These are phyloP conservation scores for Keqinozyma sinolaborantium DNA, from an alignment of 1,139 yeast species.

Conservation along the genomic window DNA sequence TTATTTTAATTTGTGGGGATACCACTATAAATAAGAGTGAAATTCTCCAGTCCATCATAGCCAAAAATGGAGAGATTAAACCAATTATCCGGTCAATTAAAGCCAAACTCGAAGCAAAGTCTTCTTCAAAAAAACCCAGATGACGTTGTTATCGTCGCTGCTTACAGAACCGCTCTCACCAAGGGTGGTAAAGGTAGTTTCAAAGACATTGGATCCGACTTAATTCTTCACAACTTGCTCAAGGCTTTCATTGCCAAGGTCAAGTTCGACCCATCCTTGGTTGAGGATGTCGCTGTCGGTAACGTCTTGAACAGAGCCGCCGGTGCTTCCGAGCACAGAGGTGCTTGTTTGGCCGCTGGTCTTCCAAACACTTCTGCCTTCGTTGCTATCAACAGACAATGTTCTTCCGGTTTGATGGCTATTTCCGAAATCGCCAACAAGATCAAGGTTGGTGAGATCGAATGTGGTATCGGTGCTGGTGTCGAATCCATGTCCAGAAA, in stretches of 20 bases:
- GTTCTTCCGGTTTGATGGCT: constrained; percentile 92
- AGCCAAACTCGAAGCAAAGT: constrained; percentile 43
- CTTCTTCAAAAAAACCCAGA: constrained; percentile 62
- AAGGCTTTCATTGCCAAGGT: constrained; percentile 57
- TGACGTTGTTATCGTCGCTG: constrained; percentile 83
- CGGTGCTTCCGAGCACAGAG: constrained; percentile 90
- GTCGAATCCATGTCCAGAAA: constrained; percentile 88
- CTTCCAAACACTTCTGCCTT: constrained; percentile 63
- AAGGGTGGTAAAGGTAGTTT: constrained; percentile 83
- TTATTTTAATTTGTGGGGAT: constrained; percentile 11
- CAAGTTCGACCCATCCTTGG: constrained; percentile 58
- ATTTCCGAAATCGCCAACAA: constrained; percentile 86
- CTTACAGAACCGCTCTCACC: constrained; percentile 86
- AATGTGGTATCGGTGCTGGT: constrained; percentile 87
- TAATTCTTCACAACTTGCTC: constrained; percentile 62
- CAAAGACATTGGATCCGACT: constrained; percentile 75
- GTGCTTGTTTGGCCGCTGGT: constrained; percentile 56
- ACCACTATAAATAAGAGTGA: constrained; percentile 6
- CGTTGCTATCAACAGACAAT: constrained; percentile 84
- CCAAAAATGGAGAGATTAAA: constrained; percentile 54
- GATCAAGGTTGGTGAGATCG: constrained; percentile 83
- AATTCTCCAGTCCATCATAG: constrained; percentile 2
- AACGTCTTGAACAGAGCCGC: constrained; percentile 89
- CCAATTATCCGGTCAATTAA: constrained; percentile 56
- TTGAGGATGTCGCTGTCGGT: constrained; percentile 85